Evolutionary conservation across 2,329 filamentous ascomycete species (phyloP), one percentile per base, ranked within the genome.

Genomic region (Nothophoma quercina): DNA sequence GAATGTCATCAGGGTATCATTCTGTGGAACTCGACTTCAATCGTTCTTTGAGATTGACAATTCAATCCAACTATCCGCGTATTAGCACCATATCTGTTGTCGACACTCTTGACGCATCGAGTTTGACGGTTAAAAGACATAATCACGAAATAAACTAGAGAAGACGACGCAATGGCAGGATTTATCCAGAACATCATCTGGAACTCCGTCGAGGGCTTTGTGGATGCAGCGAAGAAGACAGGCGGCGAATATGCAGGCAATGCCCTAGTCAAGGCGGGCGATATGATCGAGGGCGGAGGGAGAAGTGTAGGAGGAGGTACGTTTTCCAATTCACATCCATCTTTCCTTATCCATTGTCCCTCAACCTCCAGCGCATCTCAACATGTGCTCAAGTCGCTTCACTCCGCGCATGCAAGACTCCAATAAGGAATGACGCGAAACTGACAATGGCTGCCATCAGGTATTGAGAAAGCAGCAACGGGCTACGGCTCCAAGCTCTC

Each of bases 141-240:
- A 18, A 26, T 22, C 21, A 34, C 15, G 13, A 30, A n/a, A 28
- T 42, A 22, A 18, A n/a, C 16, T 10, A 6, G 16, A 16, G 15
- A 36, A 18, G 8, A 15, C 44, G 32, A 55, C 22, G 18, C 12
- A 40, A 70, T 69, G 68, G 58, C 67, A 28, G 55, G 59, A 35
- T 74, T 75, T 49, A 66, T 75, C 30, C 61, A 67, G 46, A 73
- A 74, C 49, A 74, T 75, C 36, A 54, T 75, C 26, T 71, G 69
- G 65, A 73, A 73, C 54, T 72, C 68, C 16, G 67, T 75, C 13
- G 64, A 66, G 18, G 73, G 73, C 2, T 74, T 74, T 39, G 70
- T 75, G 1, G 71, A 74, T 30, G 71, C 69, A 0, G 72, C 71
- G 9, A 73, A 65, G 43, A 62, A 68, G 23, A 67, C 71, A 7